phyloP scores from a whole-genome alignment of 2,329 filamentous ascomycete genomes.

The Volutella citrinella region DNA sequence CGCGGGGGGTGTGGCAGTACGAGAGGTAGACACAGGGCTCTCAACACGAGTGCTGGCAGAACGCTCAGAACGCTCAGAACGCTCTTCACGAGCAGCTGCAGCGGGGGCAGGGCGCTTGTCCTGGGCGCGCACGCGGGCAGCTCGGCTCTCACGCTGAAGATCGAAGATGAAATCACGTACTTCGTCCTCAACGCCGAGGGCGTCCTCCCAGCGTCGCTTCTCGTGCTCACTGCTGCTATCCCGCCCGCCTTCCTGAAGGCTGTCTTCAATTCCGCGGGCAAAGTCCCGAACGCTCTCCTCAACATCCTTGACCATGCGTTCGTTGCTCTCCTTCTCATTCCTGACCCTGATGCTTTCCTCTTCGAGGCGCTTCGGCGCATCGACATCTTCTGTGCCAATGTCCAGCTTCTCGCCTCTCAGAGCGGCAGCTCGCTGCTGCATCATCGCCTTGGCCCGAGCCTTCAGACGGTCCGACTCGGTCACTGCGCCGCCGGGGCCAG shows the following conservation, averaged over 20 bases:
- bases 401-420: conserved; percentile 81
- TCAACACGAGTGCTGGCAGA: conserved; percentile 46
- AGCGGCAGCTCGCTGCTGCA: conserved; percentile 95
- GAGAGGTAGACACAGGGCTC: conserved; percentile 51
- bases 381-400: conserved; percentile 65
- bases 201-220: conserved; percentile 91
- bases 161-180: conserved; percentile 98
- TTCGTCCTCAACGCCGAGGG: conserved; percentile 91
- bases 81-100: conserved; percentile 39
- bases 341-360: conserved; percentile 80
- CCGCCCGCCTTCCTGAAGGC: conserved; percentile 74
- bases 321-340: conserved; percentile 88
- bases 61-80: conserved; percentile 32
- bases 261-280: conserved; percentile 78
- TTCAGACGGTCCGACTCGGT: conserved; percentile 95
- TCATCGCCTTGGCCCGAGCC: conserved; percentile 93
- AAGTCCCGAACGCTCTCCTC: conserved; percentile 95
- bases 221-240: conserved; percentile 84
- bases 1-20: conserved; percentile 43
- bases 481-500: conserved; percentile 83
- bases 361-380: conserved; percentile 81
- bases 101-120: conserved; percentile 50
- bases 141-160: conserved; percentile 79
- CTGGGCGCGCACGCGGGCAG: conserved; percentile 64
- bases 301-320: conserved; percentile 94